phyloP scores from a whole-genome alignment of 176 grass and related monocot genomes.

The Bothriochloa decipiens region DNA sequence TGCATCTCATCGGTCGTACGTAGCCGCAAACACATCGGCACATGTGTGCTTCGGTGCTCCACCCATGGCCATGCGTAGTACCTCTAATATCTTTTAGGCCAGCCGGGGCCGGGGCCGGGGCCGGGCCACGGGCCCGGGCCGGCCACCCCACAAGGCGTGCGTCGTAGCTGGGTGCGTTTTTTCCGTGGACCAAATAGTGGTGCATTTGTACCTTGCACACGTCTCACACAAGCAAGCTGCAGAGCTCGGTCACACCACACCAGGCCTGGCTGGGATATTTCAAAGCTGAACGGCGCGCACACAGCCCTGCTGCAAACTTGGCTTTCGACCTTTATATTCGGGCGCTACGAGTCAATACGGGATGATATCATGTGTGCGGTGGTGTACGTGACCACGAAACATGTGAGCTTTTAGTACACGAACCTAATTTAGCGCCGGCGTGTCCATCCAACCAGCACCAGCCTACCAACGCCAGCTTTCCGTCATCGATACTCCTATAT shows the following conservation, averaged over 20 bases:
- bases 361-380: conserved; percentile 51
- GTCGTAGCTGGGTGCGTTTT: no score
- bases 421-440: conserved; percentile 34
- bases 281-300: no score
- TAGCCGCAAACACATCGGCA: background rate
- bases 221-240: no score
- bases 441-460: conserved; percentile 47
- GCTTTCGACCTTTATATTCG: conserved; percentile 18
- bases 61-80: no score
- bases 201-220: no score
- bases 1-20: background rate
- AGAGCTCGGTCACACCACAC: no score
- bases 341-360: conserved; percentile 28
- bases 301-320: background rate
- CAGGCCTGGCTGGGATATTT: no score
- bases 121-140: no score
- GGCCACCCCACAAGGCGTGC: no score
- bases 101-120: no score
- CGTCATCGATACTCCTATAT: background rate
- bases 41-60: background rate
- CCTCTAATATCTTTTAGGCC: no score
- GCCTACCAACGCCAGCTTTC: background rate
- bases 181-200: no score
- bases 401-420: conserved; percentile 26
- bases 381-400: conserved; percentile 46